Percentiles rank a stretch among this genome's conserved stretches.
These are phyloP conservation scores for Penicillium sp. DNA, from an alignment of 2,329 filamentous ascomycete genomes.

Conservation along the genomic window DNA sequence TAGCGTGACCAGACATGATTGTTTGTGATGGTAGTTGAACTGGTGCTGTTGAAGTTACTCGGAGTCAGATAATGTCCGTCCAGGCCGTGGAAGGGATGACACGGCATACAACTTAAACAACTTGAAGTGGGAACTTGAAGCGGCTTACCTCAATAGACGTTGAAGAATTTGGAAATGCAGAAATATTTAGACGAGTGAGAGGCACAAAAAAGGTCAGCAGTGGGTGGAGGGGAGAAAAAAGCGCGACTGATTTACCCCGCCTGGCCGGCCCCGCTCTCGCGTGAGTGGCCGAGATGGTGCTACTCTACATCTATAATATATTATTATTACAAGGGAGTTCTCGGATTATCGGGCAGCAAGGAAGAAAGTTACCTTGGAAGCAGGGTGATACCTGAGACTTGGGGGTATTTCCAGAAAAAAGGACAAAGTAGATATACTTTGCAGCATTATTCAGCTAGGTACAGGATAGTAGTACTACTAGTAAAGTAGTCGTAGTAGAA, in stretches of 20 bases:
- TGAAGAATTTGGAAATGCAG: neutral
- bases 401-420: too few relatives aligned
- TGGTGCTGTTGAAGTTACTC: neutral
- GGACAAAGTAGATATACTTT: too few relatives aligned
- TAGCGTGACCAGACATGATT: constrained; percentile 26
- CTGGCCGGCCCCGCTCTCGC: constrained; percentile 12
- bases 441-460: too few relatives aligned
- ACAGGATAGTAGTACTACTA: neutral
- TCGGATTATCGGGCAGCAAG: too few relatives aligned
- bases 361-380: too few relatives aligned
- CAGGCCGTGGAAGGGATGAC: too few relatives aligned
- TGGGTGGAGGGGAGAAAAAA: constrained; percentile 7
- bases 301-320: too few relatives aligned
- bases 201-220: constrained; percentile 18
- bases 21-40: constrained; percentile 9
- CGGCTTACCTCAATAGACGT: constrained; percentile 1
- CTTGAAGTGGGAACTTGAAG: neutral
- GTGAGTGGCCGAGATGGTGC: neutral
- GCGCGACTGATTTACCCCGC: constrained; percentile 17
- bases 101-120: neutral
- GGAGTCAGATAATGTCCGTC: neutral
- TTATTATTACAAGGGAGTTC: too few relatives aligned
- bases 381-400: too few relatives aligned
- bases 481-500: too few relatives aligned
- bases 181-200: constrained; percentile 9